Base-by-base conservation (phyloP, 2,329 filamentous ascomycete species). In the Apiospora pterosperma region DNA sequence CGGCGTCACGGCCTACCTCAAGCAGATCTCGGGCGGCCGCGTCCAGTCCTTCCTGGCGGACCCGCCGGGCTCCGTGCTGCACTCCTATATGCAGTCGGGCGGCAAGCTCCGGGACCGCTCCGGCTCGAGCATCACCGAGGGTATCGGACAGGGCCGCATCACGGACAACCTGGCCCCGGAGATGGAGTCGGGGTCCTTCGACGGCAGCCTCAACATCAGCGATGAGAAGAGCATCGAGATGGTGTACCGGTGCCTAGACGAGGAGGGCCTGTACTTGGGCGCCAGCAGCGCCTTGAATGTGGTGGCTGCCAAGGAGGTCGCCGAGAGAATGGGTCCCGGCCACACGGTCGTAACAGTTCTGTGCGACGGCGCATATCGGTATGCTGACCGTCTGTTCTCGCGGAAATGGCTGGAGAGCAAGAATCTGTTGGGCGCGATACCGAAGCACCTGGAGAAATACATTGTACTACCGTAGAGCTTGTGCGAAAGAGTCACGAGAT, bases 141-240 rank as follows among this genome's bases (percentile, higher is more conserved):
- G 96, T 28, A 99, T 99, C 73, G 96, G 96, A 23, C 96, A 98
- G 81, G 96, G 96, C 41, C 91, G 96, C 62, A 87, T 99, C 62
- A 99, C 96, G n/a, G 92, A 97, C 75, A 99, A 99, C 79, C 81
- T 99, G 69, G 83, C 88, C 78, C 92, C 91, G 4, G 96, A 99
- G 73, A 85, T 99, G 65, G 90, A 85, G 67, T 83, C 97, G 58
- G 90, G 85, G 66, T 83, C 97, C 55, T 74, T 98, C 19, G 96
- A 98, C 79, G 94, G 90, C 65, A 92, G 93, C 39, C 74, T 99
- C 72, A 85, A 90, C 76, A 93, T 99, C 70, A 85, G 88, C 67
- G 96, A 99, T 76, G 93, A 96, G 81, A 94, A 97, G 86, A 96
- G 90, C 73, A 95, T 99, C 71, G 92, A 92, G 79, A 98, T 97